Evolutionary conservation across 2,329 filamentous ascomycete species (phyloP).

Genomic region (Diplodia corticola): DNA sequence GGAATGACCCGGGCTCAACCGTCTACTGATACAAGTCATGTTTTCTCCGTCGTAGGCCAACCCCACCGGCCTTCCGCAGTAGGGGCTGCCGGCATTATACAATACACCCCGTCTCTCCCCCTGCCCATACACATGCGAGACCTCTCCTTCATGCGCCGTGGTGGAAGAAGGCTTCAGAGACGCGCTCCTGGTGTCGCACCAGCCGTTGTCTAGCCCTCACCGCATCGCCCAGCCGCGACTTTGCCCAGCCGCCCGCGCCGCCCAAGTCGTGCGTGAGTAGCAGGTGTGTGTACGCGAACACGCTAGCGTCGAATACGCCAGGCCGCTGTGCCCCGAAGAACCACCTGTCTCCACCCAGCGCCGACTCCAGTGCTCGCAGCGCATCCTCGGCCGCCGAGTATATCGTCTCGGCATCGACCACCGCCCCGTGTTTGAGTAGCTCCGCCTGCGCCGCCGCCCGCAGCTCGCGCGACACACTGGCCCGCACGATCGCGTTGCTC

Average conservation of each 20-base stretch:
- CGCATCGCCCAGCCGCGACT: constrained; percentile 59
- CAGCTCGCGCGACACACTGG: constrained; percentile 65
- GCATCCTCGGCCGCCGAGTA: constrained; percentile 63
- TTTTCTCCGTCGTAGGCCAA: not conserved
- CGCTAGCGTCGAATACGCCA: constrained; percentile 78
- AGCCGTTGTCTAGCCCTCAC: constrained; percentile 63
- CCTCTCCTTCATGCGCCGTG: not conserved
- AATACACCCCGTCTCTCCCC: not conserved
- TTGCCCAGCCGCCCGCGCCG: constrained; percentile 57
- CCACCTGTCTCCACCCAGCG: constrained; percentile 60
- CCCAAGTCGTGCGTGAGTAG: constrained; percentile 65
- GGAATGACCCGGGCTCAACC: not conserved
- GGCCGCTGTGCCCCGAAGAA: constrained; percentile 63
- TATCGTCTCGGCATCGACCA: constrained; percentile 58
- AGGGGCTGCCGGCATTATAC: constrained; percentile 1
- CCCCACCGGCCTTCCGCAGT: not conserved
- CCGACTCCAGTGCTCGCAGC: constrained; percentile 60
- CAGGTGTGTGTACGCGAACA: constrained; percentile 88
- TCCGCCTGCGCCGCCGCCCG: constrained; percentile 72
- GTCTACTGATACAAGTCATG: constrained; percentile 7
- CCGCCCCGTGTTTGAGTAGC: constrained; percentile 64
- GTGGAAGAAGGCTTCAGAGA: constrained; percentile 54
- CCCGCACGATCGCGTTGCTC: constrained; percentile 61
- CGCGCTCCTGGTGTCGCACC: constrained; percentile 62
- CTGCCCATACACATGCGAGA: too few species aligned